A percentile compares a stretch with the other conserved stretches of the same genome.
These are phyloP conservation scores for Tetraselmis striata DNA, from an alignment of 139 green algal genomes.

Conservation along the genomic window DNA sequence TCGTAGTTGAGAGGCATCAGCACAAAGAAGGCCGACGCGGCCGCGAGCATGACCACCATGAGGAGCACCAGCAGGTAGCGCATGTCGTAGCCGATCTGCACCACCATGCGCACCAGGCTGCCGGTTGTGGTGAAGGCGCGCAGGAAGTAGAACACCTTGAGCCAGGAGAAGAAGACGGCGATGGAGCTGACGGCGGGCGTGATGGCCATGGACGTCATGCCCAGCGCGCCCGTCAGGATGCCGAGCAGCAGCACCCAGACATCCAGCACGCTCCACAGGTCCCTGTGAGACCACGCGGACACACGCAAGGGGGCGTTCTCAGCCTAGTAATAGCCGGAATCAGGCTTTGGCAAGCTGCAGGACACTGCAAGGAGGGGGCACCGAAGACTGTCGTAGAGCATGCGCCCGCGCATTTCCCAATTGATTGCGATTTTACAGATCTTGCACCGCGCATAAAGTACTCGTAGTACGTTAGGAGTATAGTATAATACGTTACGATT, in stretches of 20 bases:
- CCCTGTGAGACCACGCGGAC: not conserved
- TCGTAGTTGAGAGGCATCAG: not conserved
- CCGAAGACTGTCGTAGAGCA: too few relatives aligned
- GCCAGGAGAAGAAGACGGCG: not conserved
- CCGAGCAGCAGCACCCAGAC: not conserved
- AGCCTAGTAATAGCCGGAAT: too few relatives aligned
- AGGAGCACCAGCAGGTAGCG: constrained; percentile 3
- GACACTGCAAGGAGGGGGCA: too few relatives aligned
- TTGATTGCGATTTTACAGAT: too few relatives aligned
- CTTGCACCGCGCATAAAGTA: too few relatives aligned
- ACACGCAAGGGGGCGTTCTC: too few relatives aligned
- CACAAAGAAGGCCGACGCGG: not conserved
- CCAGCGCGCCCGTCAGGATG: not conserved
- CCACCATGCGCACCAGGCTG: not conserved
- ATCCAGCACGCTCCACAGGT: not conserved
- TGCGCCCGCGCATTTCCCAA: too few relatives aligned
- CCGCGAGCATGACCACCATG: not conserved
- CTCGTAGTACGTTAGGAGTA: too few relatives aligned
- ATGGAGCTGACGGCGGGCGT: not conserved
- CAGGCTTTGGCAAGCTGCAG: too few relatives aligned
- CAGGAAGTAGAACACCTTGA: not conserved
- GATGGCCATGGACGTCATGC: not conserved
- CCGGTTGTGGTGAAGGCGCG: not conserved
- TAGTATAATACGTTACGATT: too few relatives aligned
- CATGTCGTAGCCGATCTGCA: constrained; percentile 3